Evolutionary conservation across 306 rosid species (phyloP).

Genomic region (Sophora flavescens): DNA sequence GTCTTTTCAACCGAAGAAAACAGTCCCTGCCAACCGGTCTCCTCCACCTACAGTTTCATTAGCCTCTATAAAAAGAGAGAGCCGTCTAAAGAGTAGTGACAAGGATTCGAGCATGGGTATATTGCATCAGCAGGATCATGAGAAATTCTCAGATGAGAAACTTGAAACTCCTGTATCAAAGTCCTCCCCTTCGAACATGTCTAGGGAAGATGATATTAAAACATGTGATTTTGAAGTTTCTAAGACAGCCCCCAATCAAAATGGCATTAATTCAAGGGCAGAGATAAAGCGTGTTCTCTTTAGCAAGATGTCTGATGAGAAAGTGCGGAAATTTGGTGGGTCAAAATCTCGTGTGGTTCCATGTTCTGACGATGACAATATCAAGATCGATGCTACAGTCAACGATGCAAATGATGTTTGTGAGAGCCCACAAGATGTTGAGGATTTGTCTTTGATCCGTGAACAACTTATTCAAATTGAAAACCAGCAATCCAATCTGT

Average conservation of each 20-base stretch:
- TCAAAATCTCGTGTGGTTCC: conserved; percentile 84
- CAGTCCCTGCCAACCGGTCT: conserved; percentile 69
- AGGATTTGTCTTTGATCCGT: conserved; percentile 80
- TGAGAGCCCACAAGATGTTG: conserved; percentile 79
- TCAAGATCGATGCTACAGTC: conserved; percentile 45
- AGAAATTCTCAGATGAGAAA: conserved; percentile 58
- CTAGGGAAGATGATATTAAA: conserved; percentile 53
- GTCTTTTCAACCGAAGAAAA: conserved; percentile 65
- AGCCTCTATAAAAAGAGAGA: conserved; percentile 54
- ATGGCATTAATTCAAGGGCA: conserved; percentile 42
- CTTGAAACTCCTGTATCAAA: conserved; percentile 55
- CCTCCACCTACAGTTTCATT: conserved; percentile 64
- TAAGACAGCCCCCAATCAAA: conserved; percentile 48
- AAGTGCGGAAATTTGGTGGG: conserved; percentile 58
- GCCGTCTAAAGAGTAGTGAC: conserved; percentile 49
- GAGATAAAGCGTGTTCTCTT: conserved; percentile 63
- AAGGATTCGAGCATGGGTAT: conserved; percentile 52
- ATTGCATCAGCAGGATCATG: conserved; percentile 53
- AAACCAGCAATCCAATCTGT: conserved; percentile 88
- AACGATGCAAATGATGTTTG: conserved; percentile 55
- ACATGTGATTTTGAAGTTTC: conserved; percentile 49
- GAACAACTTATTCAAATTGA: conserved; percentile 95
- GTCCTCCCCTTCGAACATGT: conserved; percentile 50
- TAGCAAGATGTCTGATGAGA: conserved; percentile 66
- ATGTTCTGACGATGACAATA: conserved; percentile 54